phyloP scores from a whole-genome alignment of 305 asterid genomes.

The Euphrasia arctica region DNA sequence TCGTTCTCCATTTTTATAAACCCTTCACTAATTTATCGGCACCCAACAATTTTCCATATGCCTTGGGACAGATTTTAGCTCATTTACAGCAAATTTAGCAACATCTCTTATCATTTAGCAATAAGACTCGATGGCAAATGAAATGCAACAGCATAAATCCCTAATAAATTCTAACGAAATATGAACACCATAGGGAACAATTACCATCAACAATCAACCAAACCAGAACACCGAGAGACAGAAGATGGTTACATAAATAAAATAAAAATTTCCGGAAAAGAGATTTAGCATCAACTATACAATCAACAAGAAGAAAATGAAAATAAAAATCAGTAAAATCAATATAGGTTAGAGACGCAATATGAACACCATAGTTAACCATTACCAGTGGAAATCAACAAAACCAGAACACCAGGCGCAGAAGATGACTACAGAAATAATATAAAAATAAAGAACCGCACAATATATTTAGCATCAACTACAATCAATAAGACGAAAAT shows the following conservation, averaged over 20 bases:
- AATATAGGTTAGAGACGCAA: neutral
- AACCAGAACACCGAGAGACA: neutral
- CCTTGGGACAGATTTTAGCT: neutral
- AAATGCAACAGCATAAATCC: neutral
- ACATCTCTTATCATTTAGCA: neutral
- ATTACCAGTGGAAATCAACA: no score
- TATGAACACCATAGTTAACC: no score
- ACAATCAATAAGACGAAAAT: constrained; percentile 12
- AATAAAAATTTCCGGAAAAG: neutral
- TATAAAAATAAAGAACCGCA: no score
- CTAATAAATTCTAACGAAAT: neutral
- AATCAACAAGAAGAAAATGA: no score
- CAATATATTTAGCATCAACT: constrained; percentile 8
- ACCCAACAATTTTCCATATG: neutral
- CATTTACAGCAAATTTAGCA: neutral
- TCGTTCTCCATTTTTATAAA: neutral
- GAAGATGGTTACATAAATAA: no score
- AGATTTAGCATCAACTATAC: no score
- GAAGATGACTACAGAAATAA: neutral
- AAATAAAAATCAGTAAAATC: neutral
- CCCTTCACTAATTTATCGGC: neutral
- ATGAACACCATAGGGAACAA: neutral
- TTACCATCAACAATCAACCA: constrained; percentile 4
- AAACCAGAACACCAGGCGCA: neutral
- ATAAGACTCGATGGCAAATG: neutral